Percentiles rank a stretch among this genome's conserved stretches.
phyloP scores from a whole-genome alignment of 257 asterid species.

The Solanum sparsipilum region DNA sequence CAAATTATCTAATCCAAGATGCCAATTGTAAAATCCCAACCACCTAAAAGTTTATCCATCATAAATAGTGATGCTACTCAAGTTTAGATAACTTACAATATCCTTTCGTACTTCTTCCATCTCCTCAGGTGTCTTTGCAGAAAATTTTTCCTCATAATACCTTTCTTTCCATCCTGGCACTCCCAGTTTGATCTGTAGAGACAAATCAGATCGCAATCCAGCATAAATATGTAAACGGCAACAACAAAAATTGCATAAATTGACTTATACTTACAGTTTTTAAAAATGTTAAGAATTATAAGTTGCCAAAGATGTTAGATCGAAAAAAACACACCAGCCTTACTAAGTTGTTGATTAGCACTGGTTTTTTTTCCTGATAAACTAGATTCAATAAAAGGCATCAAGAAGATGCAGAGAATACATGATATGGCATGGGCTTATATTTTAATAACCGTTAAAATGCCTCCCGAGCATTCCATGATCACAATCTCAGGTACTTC shows the following conservation, averaged over 20 bases:
- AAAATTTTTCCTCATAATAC: constrained; percentile 84
- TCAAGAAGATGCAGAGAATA: background rate
- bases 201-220: background rate
- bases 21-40: background rate
- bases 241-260: background rate
- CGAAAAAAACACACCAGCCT: background rate
- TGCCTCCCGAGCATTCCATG: background rate
- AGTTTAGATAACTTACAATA: constrained; percentile 48
- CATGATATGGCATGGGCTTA: background rate
- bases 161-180: constrained; percentile 94
- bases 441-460: background rate
- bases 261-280: background rate
- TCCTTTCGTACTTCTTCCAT: constrained; percentile 72
- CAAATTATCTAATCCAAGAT: background rate
- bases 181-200: constrained; percentile 71
- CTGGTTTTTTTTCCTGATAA: background rate
- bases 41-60: background rate
- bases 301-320: background rate
- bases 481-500: background rate
- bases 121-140: constrained; percentile 71
- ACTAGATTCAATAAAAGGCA: background rate
- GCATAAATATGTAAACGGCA: background rate
- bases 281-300: background rate
- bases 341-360: background rate
- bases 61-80: background rate